These are phyloP conservation scores for Hanseniaspora lindneri DNA, from an alignment of 805 yeast genomes.

Conservation along the genomic window DNA sequence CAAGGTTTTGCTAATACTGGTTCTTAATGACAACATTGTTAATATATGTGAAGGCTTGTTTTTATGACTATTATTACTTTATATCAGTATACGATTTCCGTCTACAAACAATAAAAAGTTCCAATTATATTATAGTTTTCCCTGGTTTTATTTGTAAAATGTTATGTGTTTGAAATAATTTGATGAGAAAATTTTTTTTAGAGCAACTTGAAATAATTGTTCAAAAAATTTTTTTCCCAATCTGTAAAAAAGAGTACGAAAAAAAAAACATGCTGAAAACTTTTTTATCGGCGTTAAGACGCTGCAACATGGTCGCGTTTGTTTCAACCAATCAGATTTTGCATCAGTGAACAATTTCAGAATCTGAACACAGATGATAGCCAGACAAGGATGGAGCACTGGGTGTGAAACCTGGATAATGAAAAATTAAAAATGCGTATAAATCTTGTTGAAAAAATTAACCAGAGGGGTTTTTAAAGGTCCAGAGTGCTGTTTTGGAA, in stretches of 20 bases:
- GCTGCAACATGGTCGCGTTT: neutral
- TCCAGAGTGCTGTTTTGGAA: too few species aligned
- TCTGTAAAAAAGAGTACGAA: too few species aligned
- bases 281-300: neutral
- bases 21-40: slow-evolving; percentile 24
- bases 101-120: neutral
- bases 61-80: slow-evolving; percentile 1
- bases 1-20: slow-evolving; percentile 19
- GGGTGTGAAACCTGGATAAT: too few species aligned
- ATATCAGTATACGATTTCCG: neutral
- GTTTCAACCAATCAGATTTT: neutral
- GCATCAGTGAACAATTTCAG: too few species aligned
- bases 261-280: neutral
- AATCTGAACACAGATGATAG: too few species aligned
- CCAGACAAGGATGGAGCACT: too few species aligned
- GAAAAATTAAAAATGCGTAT: too few species aligned
- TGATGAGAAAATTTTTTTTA: neutral
- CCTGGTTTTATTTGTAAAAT: neutral
- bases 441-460: too few species aligned
- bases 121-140: neutral
- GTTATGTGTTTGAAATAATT: neutral
- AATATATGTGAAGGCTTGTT: slow-evolving; percentile 2
- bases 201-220: neutral
- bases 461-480: too few species aligned
- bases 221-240: too few species aligned